A percentile compares a stretch with the other conserved stretches of the same genome.
These are phyloP conservation scores for Macrolepiota dolichaula DNA, from an alignment of 768 basidiomycete species.

Conservation along the genomic window DNA sequence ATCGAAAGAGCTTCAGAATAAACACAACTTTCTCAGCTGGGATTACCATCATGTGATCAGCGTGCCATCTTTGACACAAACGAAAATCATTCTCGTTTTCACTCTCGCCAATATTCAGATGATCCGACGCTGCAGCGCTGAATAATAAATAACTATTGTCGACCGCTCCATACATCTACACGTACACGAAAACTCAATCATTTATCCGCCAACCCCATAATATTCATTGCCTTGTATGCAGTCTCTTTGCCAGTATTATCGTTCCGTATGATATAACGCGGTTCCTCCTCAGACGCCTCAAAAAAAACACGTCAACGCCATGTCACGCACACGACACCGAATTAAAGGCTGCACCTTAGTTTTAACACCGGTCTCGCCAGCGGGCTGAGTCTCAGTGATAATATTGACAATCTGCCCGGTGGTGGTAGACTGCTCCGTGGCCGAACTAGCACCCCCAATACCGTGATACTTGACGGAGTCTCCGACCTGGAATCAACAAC, in stretches of 20 bases:
- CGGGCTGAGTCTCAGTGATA: slow-evolving; percentile 11
- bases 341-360: slow-evolving; percentile 4
- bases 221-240: slow-evolving; percentile 9
- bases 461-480: slow-evolving; percentile 14
- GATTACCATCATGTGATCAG: no score
- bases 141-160: no score
- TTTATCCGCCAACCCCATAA: slow-evolving; percentile 5
- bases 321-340: no score
- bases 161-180: no score
- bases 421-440: slow-evolving; percentile 8
- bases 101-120: no score
- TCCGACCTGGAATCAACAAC: neutral
- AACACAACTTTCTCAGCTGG: no score
- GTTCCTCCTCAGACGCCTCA: slow-evolving; percentile 10
- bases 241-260: slow-evolving; percentile 13
- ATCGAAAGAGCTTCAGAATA: no score
- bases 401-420: slow-evolving; percentile 13
- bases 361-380: slow-evolving; percentile 4
- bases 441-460: slow-evolving; percentile 7
- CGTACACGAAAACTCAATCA: neutral
- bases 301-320: neutral
- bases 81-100: no score
- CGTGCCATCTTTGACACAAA: no score
- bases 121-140: no score
- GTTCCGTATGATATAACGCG: slow-evolving; percentile 9